Percentiles rank a stretch among this genome's conserved stretches.
Evolutionary conservation across 805 yeast species (phyloP).

Genomic region (Yarrowia keelungensis): DNA sequence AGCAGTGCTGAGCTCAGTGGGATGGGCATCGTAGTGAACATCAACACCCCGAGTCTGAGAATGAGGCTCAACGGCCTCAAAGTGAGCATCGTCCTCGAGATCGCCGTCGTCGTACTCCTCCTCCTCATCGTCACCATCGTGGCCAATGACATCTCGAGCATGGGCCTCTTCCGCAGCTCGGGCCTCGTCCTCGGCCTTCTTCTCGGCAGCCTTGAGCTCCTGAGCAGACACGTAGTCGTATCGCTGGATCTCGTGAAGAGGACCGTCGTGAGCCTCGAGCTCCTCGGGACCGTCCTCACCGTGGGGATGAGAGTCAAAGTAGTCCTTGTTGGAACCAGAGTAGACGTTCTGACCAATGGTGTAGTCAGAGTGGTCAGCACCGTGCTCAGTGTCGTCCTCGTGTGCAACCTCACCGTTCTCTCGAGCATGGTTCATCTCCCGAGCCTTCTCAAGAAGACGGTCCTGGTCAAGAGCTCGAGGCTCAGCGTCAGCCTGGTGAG

Average conservation of each 20-base stretch:
- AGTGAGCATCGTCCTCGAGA: neutral
- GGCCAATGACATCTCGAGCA: neutral
- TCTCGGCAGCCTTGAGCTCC: conserved; percentile 17
- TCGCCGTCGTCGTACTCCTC: neutral
- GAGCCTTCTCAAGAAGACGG: conserved; percentile 5
- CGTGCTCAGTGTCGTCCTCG: neutral
- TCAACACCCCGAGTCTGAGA: neutral
- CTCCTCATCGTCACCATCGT: neutral
- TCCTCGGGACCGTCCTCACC: conserved; percentile 21
- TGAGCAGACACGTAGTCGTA: conserved; percentile 30
- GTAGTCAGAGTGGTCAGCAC: neutral
- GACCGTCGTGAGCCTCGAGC: neutral
- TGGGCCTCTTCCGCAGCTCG: conserved; percentile 4
- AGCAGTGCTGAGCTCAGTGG: neutral
- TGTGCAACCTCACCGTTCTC: neutral
- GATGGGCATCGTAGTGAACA: neutral
- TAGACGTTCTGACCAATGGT: conserved; percentile 6
- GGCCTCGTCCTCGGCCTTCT: neutral
- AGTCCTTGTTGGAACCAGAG: conserved; percentile 19
- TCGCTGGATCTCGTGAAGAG: conserved; percentile 27
- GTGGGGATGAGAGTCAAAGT: conserved; percentile 26
- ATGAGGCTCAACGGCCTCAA: conserved; percentile 4
- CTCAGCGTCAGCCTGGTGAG: neutral
- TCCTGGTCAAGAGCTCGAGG: neutral
- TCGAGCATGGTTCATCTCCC: neutral